Base-by-base conservation (phyloP, 2,329 filamentous ascomycete species). In the Corniculantispora saksenae region DNA sequence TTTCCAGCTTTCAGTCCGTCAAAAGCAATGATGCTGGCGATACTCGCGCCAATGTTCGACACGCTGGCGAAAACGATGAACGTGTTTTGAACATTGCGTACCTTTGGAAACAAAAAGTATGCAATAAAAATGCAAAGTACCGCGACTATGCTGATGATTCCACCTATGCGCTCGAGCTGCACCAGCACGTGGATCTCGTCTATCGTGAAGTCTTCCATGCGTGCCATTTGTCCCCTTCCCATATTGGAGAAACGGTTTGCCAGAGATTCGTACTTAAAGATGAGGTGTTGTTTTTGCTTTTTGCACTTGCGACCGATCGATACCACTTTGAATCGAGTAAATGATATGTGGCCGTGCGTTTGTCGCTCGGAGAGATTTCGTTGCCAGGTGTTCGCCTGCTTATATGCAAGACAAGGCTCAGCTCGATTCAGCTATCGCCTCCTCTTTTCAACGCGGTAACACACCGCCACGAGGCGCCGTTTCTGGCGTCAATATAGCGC, bases 11-110 rank as follows among this genome's bases (percentile, higher is more conserved):
- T 72, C 48, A 93, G 81, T 1, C 89, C 90, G 19, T 87, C 84
- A 63, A 87, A 85, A 7, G 89, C 90, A 56, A 94, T 92, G 29
- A 93, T 79, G 56, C 90, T 92, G 13, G 89, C 91, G 51, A 83
- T 77, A 69, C 85, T 86, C 15, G 86, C 85, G 2, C 85, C 85
- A 5, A 87, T 75, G 68, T 88, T 88, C 66, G 85, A 83, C 29
- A 87, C 79, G 23, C 85, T 87, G 7, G 86, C 86, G 69, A 87
- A 87, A 27, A 87, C 79, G 59, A 88, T 87, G 67, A 88, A 88
- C 1, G 84, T 86, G 70, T 87, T 88, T 19, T 86, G 85, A 0
- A 88, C 83, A 23, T 85, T 86, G 17, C 85, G 83, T 21, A 86
- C 78, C 2, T 82, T 77, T 60, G 82, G 85, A 58, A 83, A 83